Percentiles rank a stretch among this genome's conserved stretches.
Conservation (phyloP, 495 filamentous ascomycete species). For the Annulohypoxylon nitens region DNA sequence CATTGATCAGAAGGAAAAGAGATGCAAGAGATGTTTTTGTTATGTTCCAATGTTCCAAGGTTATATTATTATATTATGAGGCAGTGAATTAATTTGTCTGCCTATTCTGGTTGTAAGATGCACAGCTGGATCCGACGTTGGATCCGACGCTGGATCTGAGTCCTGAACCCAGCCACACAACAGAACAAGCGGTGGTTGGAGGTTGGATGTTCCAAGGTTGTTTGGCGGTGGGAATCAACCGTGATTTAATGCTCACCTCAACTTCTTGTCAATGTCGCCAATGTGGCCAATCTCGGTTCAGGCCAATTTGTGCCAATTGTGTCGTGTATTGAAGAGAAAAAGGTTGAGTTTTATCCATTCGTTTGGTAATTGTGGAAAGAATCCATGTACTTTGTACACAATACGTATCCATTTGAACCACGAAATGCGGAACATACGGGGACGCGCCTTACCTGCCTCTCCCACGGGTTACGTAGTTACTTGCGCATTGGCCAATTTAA, state of each 20-base stretch:
- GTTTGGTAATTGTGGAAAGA: constrained; percentile 7
- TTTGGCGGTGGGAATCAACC: constrained; percentile 2
- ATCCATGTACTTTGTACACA: constrained; percentile 2
- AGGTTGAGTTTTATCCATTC: background rate
- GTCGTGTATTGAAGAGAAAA: constrained; percentile 6
- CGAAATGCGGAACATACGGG: constrained; percentile 12
- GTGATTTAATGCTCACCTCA: constrained; percentile 1
- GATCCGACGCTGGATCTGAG: background rate
- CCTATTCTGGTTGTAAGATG: constrained; percentile 13
- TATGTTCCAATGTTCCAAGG: background rate
- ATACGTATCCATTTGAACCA: background rate
- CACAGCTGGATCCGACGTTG: background rate
- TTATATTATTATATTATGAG: background rate
- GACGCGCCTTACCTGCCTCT: constrained; percentile 11
- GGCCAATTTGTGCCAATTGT: constrained; percentile 4
- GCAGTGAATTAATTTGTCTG: constrained; percentile 21
- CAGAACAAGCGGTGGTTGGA: constrained; percentile 5
- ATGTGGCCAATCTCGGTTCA: constrained; percentile 10
- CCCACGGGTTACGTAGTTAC: constrained; percentile 4
- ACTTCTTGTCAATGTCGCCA: background rate
- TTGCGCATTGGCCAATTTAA: background rate
- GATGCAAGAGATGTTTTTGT: background rate
- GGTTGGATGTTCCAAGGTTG: background rate
- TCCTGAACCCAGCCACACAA: constrained; percentile 19
- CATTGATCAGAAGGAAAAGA: constrained; percentile 12